Evolutionary conservation across 2,329 filamentous ascomycete species (phyloP).

Genomic region (Pseudopithomyces chartarum): DNA sequence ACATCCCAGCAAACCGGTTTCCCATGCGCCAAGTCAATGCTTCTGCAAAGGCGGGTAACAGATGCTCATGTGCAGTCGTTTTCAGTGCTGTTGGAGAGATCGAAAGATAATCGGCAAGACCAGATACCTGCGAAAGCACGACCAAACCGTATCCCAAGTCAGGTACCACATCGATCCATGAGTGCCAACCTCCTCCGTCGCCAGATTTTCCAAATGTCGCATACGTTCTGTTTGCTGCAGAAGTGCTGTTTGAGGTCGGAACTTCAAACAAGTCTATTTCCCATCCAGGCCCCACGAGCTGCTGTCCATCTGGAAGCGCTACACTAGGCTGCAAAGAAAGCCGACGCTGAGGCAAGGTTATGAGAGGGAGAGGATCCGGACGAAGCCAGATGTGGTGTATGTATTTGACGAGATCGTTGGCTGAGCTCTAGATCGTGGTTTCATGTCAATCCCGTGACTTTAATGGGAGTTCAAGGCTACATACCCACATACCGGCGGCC

Average conservation of each 20-base stretch:
- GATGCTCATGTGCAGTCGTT: constrained; percentile 24
- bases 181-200: constrained; percentile 37
- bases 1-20: constrained; percentile 28
- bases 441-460: background rate
- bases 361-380: constrained; percentile 21
- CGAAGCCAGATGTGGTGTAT: constrained; percentile 32
- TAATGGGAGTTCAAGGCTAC: background rate
- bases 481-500: constrained; percentile 36
- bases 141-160: constrained; percentile 38
- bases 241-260: constrained; percentile 13
- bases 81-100: constrained; percentile 24
- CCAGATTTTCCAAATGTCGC: constrained; percentile 38
- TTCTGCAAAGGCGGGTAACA: constrained; percentile 33
- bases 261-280: constrained; percentile 29
- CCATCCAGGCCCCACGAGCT: constrained; percentile 36
- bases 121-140: constrained; percentile 25
- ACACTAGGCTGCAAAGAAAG: constrained; percentile 27
- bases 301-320: constrained; percentile 29
- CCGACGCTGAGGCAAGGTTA: constrained; percentile 31
- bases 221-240: constrained; percentile 25
- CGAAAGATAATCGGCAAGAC: constrained; percentile 17
- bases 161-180: constrained; percentile 37
- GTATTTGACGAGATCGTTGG: constrained; percentile 35
- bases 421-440: constrained; percentile 23
- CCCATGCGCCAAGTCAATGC: constrained; percentile 18